A percentile compares a stretch with the other conserved stretches of the same genome.
Evolutionary conservation across 495 filamentous ascomycete species (phyloP).

Genomic region (Pyrenula aspistea): DNA sequence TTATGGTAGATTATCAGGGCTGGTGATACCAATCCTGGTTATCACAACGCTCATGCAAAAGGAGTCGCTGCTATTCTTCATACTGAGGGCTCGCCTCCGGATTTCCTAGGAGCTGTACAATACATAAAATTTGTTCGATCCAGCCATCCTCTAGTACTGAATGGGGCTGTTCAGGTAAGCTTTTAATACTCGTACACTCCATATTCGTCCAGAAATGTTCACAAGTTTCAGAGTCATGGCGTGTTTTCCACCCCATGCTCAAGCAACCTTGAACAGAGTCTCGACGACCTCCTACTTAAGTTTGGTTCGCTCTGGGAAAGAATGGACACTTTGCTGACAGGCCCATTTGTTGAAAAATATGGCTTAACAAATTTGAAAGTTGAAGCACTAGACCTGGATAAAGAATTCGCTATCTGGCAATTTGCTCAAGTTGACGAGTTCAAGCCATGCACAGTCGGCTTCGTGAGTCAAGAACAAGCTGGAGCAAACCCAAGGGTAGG

Average conservation of each 20-base stretch:
- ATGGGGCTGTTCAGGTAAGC: conserved; percentile 2
- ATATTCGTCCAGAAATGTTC: neutral
- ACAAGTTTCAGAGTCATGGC: conserved; percentile 1
- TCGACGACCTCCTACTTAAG: conserved; percentile 10
- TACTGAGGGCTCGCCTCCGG: conserved; percentile 9
- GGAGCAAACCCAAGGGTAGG: conserved; percentile 1
- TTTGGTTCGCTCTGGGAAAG: conserved; percentile 8
- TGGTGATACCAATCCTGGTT: conserved; percentile 7
- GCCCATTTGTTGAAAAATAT: conserved; percentile 2
- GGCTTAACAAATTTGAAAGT: conserved; percentile 1
- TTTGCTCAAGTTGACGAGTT: conserved; percentile 5
- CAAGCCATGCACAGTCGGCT: conserved; percentile 8
- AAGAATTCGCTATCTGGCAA: conserved; percentile 9
- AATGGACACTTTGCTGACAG: conserved; percentile 2
- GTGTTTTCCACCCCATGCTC: neutral
- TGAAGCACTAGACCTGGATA: conserved; percentile 8
- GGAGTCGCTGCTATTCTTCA: conserved; percentile 14
- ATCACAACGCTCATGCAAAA: conserved; percentile 14
- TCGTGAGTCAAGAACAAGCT: neutral
- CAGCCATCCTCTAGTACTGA: conserved; percentile 6
- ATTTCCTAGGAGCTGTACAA: conserved; percentile 8
- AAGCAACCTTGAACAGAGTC: neutral
- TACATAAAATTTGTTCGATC: neutral
- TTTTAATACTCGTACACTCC: no score
- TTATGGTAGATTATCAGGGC: conserved; percentile 12